Conservation (phyloP, 1,284 basidiomycete genomes). For the Albatrellus sp. region DNA sequence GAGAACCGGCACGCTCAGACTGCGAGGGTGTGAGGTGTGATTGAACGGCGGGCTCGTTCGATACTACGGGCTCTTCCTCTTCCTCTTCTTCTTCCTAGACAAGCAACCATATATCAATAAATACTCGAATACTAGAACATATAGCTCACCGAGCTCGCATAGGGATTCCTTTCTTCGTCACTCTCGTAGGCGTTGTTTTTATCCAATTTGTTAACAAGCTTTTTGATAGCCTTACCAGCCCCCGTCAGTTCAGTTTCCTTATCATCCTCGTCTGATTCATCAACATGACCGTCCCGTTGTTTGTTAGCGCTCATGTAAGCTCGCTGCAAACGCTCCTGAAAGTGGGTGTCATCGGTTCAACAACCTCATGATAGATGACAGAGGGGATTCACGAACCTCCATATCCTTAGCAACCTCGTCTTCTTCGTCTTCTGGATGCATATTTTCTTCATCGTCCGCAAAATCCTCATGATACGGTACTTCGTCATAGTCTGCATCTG, state of each 20-base stretch:
- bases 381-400: slow-evolving; percentile 38
- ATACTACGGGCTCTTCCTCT: slow-evolving; percentile 42
- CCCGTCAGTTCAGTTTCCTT: slow-evolving; percentile 44
- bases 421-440: slow-evolving; percentile 54
- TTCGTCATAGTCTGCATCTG: slow-evolving; percentile 60
- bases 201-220: slow-evolving; percentile 62
- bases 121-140: slow-evolving; percentile 1
- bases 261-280: slow-evolving; percentile 50
- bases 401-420: slow-evolving; percentile 80
- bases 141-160: slow-evolving; percentile 52
- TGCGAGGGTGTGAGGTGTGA: slow-evolving; percentile 29
- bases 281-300: slow-evolving; percentile 51
- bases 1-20: slow-evolving; percentile 19
- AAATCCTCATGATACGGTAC: slow-evolving; percentile 76
- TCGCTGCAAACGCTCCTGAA: slow-evolving; percentile 71
- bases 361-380: background rate
- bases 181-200: slow-evolving; percentile 69
- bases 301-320: slow-evolving; percentile 74
- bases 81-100: slow-evolving; percentile 49
- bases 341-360: slow-evolving; percentile 1
- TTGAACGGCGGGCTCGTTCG: slow-evolving; percentile 47
- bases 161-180: slow-evolving; percentile 73
- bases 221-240: slow-evolving; percentile 67
- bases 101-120: slow-evolving; percentile 7
- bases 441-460: slow-evolving; percentile 78